Conservation (phyloP, 2,329 filamentous ascomycete species). For the Exophiala calicioides region DNA sequence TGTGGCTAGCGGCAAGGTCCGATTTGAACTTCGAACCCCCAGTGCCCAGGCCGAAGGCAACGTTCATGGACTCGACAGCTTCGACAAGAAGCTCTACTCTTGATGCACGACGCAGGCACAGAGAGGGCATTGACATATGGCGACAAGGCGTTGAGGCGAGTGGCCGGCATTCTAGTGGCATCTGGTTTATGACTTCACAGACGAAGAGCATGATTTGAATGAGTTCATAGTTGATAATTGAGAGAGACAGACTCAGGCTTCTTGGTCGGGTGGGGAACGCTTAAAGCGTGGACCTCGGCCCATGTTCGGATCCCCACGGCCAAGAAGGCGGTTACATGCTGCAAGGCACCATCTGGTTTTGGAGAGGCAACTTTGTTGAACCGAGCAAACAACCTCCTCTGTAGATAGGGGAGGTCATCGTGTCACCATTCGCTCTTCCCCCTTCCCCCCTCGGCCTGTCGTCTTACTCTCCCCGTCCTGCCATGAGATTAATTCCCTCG, state of each 20-base stretch:
- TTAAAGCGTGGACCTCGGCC: slow-evolving; percentile 9
- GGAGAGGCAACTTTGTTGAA: too few relatives aligned
- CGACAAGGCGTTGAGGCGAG: slow-evolving; percentile 11
- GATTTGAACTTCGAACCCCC: slow-evolving; percentile 91
- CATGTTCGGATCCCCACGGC: slow-evolving; percentile 3
- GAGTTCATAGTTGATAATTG: slow-evolving; percentile 1
- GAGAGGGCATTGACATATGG: slow-evolving; percentile 11
- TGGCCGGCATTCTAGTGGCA: background rate
- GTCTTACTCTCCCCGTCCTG: background rate
- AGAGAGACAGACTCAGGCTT: too few relatives aligned
- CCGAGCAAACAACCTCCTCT: background rate
- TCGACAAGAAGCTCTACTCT: slow-evolving; percentile 99
- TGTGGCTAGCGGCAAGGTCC: slow-evolving; percentile 72
- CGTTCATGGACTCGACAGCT: slow-evolving; percentile 94
- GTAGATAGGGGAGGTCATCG: too few relatives aligned
- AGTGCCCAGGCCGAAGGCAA: slow-evolving; percentile 96
- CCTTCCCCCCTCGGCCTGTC: background rate
- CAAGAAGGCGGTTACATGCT: background rate
- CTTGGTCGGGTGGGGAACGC: too few relatives aligned
- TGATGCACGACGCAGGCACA: slow-evolving; percentile 48
- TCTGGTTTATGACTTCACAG: slow-evolving; percentile 10
- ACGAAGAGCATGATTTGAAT: too few relatives aligned
- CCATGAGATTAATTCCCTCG: slow-evolving; percentile 3
- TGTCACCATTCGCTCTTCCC: background rate
- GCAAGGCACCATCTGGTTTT: too few relatives aligned